phyloP scores from a whole-genome alignment of 192 early-diverging fungal species.

The Linnemannia elongata region DNA sequence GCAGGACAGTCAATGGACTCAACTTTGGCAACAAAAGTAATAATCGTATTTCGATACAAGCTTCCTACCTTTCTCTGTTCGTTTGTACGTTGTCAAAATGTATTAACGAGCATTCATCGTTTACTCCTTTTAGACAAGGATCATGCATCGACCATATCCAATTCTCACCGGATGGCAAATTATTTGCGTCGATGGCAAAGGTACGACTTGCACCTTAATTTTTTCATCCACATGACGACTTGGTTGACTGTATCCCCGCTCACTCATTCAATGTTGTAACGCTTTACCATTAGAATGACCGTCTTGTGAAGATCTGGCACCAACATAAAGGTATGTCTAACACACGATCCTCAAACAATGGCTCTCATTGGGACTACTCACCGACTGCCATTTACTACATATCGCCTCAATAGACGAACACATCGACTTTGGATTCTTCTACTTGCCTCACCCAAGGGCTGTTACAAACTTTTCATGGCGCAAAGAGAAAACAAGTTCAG shows the following conservation, averaged over 20 bases:
- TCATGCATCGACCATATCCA: conserved; percentile 59
- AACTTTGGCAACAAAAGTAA: conserved; percentile 61
- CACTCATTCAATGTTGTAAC: neutral
- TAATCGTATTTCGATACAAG: neutral
- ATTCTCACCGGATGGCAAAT: conserved; percentile 70
- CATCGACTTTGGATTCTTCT: conserved; percentile 67
- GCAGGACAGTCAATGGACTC: conserved; percentile 35
- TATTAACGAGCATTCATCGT: neutral
- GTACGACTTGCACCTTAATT: conserved; percentile 37
- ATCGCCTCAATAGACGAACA: conserved; percentile 7
- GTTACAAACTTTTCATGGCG: conserved; percentile 79
- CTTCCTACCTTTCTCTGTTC: neutral
- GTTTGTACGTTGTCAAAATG: neutral
- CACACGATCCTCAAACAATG: neutral
- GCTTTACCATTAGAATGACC: conserved; percentile 64
- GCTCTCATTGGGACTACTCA: neutral
- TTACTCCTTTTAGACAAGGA: conserved; percentile 46
- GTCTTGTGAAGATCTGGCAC: conserved; percentile 77
- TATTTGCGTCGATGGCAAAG: conserved; percentile 75
- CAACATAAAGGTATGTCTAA: conserved; percentile 24
- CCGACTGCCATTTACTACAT: conserved; percentile 23
- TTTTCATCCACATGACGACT: neutral
- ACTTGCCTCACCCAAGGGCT: conserved; percentile 74
- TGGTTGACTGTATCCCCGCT: neutral
- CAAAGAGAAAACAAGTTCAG: conserved; percentile 41